These are phyloP conservation scores for Rutidosis leptorrhynchoides DNA, from an alignment of 129 eudicot genomes.

Conservation along the genomic window DNA sequence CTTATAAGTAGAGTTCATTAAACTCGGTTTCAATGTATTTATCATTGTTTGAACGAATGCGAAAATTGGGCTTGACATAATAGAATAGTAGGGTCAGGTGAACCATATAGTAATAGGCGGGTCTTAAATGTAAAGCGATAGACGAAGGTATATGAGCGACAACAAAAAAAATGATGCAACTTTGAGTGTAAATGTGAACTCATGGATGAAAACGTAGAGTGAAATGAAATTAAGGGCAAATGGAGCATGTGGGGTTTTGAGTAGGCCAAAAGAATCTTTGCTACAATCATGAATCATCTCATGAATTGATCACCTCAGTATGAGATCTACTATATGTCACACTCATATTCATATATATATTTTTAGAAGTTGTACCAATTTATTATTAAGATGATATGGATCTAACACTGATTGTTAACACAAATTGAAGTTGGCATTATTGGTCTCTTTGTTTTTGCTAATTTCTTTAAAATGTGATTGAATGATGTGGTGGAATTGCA, in stretches of 20 bases:
- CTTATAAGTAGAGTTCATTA: neutral
- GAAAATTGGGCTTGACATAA: neutral
- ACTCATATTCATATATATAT: neutral
- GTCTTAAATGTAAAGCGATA: neutral
- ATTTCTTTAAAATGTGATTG: too few relatives aligned
- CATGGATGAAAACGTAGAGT: constrained; percentile 6
- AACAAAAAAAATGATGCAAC: neutral
- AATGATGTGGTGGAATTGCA: constrained; percentile 17
- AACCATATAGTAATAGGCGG: neutral
- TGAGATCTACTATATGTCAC: neutral
- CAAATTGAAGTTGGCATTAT: too few relatives aligned
- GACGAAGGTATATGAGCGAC: neutral
- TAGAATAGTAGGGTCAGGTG: neutral
- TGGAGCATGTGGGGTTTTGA: constrained; percentile 9
- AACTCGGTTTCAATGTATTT: neutral
- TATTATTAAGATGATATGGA: too few relatives aligned
- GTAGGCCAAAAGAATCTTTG: constrained; percentile 2
- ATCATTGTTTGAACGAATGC: neutral
- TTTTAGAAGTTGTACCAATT: too few relatives aligned
- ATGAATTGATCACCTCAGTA: neutral
- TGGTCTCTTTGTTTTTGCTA: too few relatives aligned
- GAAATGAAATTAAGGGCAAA: neutral
- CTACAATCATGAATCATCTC: constrained; percentile 3
- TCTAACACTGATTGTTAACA: too few relatives aligned
- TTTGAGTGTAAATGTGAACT: neutral